A percentile compares a stretch with the other conserved stretches of the same genome.
These are phyloP conservation scores for Dictyostelium citrinum DNA, from an alignment of 78 protist genomes.

Conservation along the genomic window DNA sequence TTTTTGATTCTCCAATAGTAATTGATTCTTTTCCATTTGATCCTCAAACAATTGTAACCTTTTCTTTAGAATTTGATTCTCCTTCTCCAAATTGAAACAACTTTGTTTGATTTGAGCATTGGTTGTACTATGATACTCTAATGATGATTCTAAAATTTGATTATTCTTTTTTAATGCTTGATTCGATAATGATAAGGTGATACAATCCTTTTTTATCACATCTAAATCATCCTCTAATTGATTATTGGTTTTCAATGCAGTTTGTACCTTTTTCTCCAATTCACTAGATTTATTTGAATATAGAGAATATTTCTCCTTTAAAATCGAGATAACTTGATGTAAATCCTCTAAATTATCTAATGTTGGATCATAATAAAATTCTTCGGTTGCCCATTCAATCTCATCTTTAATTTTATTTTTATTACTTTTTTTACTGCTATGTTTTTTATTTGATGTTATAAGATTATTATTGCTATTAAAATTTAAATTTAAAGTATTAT, in stretches of 20 bases:
- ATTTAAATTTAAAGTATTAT: neutral
- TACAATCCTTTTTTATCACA: slow-evolving; percentile 25
- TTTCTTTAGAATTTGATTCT: slow-evolving; percentile 9
- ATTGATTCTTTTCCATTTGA: neutral
- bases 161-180: slow-evolving; percentile 45
- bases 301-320: slow-evolving; percentile 54
- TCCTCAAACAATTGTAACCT: slow-evolving; percentile 10
- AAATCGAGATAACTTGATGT: slow-evolving; percentile 32
- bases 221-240: slow-evolving; percentile 52
- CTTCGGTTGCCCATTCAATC: slow-evolving; percentile 71
- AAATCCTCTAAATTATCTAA: slow-evolving; percentile 38
- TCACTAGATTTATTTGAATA: slow-evolving; percentile 5
- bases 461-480: neutral
- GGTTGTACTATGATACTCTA: neutral
- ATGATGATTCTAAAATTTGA: neutral
- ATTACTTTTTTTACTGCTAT: neutral
- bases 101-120: neutral
- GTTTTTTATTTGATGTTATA: neutral
- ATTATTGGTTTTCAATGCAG: slow-evolving; percentile 27
- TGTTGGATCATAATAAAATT: slow-evolving; percentile 64
- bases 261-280: slow-evolving; percentile 33
- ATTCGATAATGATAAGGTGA: slow-evolving; percentile 25
- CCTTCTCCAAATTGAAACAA: slow-evolving; percentile 27
- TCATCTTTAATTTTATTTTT: neutral
- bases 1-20: neutral